Base-by-base conservation (phyloP, 2,329 filamentous ascomycete genomes). In the Phyllosticta citrichinensis region DNA sequence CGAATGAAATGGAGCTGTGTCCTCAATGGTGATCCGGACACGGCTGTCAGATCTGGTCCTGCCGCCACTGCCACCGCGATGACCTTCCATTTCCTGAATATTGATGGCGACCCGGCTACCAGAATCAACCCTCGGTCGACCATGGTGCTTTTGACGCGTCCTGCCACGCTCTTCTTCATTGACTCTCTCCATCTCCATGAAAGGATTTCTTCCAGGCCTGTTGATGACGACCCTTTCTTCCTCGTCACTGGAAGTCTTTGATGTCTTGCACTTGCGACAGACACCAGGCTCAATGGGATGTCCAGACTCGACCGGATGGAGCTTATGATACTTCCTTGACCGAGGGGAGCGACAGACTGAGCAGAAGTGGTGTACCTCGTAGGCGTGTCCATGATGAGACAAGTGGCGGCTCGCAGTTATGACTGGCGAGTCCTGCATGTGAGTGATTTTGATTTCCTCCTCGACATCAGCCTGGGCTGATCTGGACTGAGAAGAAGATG, bases 261-360 rank as follows among this genome's bases (percentile, higher is more conserved):
- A 33, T 22, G 60, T 54, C 4, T 35, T 52, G 54, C 73, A 75
- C 25, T 67, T 66, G 25, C 70, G 66, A 47, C 73, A 75, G 17
- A 67, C 60, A 8, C 64, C 64, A 9, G 63, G 60, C 1, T 69
- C 60, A 12, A 69, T 54, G 4, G 68, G 64, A 22, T 70, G 66
- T 11, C 69, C 69, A 33, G 71, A 72, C 17, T 72, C 56, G n/a
- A 74, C 66, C 3, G 73, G 73, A 61, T 74, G 65, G 5, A 67
- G 64, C 35, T 70, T 69, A 62, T 75, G 73, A 51, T 67, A 75
- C 55, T 68, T 66, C 50, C 65, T 63, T 22, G 72, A 75, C 14
- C 73, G 69, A 64, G 71, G 67, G 17, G 65, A 62, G 11, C 69
- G 68, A 53, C 73, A 75, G 19, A 69, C 62, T 27, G 67, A 70